Conservation (phyloP, 1,284 basidiomycete species). For the Rhodofomes roseus region DNA sequence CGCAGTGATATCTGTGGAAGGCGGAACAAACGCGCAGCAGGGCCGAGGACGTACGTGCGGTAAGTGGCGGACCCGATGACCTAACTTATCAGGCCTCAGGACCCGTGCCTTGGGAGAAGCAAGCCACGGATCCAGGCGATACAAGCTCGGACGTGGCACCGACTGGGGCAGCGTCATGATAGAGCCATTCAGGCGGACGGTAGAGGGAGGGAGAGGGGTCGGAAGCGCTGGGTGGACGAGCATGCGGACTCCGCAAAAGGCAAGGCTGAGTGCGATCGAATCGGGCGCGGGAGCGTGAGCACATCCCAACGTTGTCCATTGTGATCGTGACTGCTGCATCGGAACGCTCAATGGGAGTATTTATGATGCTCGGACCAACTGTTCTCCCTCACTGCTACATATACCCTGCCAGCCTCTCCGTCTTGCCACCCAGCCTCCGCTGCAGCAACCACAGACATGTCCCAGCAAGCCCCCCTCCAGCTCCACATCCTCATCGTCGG, state of each 20-base stretch:
- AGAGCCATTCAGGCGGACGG: not conserved
- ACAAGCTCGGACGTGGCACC: not conserved
- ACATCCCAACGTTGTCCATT: not conserved
- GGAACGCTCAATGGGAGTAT: conserved; percentile 1
- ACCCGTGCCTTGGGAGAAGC: not conserved
- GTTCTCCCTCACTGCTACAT: conserved; percentile 1
- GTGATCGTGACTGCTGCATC: not conserved
- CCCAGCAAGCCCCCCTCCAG: conserved; percentile 28
- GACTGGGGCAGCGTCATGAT: not conserved
- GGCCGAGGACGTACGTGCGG: not conserved
- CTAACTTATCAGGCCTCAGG: no score
- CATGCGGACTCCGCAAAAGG: not conserved
- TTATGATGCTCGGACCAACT: not conserved
- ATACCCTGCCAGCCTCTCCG: not conserved
- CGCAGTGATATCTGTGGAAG: not conserved
- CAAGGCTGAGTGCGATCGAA: not conserved
- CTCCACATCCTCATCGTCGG: conserved; percentile 46
- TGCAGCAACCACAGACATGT: not conserved
- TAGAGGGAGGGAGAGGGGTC: not conserved
- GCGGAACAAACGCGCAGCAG: not conserved
- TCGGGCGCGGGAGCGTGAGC: not conserved
- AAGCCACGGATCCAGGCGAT: not conserved
- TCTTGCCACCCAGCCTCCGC: not conserved
- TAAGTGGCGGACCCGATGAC: not conserved
- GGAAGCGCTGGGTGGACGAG: not conserved